Conservation (phyloP, 805 yeast species). For the Candida andamanensis region DNA sequence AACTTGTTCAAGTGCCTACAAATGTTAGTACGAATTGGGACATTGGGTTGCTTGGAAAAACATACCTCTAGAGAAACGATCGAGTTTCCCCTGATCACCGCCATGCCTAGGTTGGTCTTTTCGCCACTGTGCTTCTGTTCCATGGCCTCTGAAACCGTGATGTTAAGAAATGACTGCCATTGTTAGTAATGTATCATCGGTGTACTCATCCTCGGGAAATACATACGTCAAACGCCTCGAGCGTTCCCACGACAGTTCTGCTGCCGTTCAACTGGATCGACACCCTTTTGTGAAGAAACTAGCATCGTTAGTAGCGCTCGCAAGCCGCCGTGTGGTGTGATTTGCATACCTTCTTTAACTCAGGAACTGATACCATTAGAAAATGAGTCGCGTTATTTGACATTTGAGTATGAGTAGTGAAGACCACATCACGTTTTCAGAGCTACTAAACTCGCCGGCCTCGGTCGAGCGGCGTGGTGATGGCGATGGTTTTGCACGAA, state of each 20-base stretch:
- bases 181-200: constrained; percentile 8
- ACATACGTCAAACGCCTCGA: constrained; percentile 77
- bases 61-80: constrained; percentile 66
- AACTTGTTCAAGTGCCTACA: constrained; percentile 31
- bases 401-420: constrained; percentile 17
- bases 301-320: constrained; percentile 12
- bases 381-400: constrained; percentile 5
- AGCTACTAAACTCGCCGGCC: constrained; percentile 22
- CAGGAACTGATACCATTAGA: constrained; percentile 56
- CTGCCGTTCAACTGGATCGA: constrained; percentile 73
- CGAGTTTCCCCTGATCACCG: constrained; percentile 70
- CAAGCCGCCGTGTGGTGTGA: neutral
- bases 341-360: constrained; percentile 47
- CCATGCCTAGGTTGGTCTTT: too few relatives aligned
- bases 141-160: constrained; percentile 66
- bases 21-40: constrained; percentile 20
- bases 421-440: constrained; percentile 23
- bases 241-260: constrained; percentile 70
- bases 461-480: constrained; percentile 3
- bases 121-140: constrained; percentile 71
- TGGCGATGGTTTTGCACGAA: neutral
- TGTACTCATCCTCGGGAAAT: constrained; percentile 2
- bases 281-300: constrained; percentile 77
- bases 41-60: constrained; percentile 8
- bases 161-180: constrained; percentile 56